These are phyloP conservation scores for Metschnikowia rubicola DNA, from an alignment of 805 yeast genomes.

Conservation along the genomic window DNA sequence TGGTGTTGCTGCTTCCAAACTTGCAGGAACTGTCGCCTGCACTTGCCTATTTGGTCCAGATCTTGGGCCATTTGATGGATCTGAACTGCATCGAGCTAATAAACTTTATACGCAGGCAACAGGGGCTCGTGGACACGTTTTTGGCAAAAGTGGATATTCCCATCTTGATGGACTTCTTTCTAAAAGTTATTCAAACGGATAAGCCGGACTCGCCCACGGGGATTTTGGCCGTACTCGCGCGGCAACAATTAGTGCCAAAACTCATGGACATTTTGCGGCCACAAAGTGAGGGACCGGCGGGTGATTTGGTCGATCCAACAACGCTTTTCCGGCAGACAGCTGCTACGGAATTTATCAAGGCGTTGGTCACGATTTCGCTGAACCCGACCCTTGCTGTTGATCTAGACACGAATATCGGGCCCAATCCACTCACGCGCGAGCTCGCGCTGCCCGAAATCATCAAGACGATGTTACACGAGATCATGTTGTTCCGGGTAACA, in stretches of 20 bases:
- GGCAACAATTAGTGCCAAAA: slow-evolving; percentile 69
- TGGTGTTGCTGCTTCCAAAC: slow-evolving; percentile 29
- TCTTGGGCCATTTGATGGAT: slow-evolving; percentile 83
- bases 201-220: slow-evolving; percentile 88
- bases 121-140: slow-evolving; percentile 72
- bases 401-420: slow-evolving; percentile 90
- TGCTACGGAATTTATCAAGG: slow-evolving; percentile 92
- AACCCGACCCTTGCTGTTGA: slow-evolving; percentile 68
- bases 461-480: slow-evolving; percentile 63
- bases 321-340: slow-evolving; percentile 70
- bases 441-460: slow-evolving; percentile 74
- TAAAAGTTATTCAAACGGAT: slow-evolving; percentile 89
- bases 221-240: slow-evolving; percentile 68
- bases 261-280: slow-evolving; percentile 65
- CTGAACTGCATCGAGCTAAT: slow-evolving; percentile 55
- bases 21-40: slow-evolving; percentile 37
- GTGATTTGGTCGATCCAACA: slow-evolving; percentile 26
- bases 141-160: slow-evolving; percentile 88
- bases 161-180: slow-evolving; percentile 86
- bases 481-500: slow-evolving; percentile 45
- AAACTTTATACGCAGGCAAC: slow-evolving; percentile 66
- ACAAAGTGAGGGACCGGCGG: slow-evolving; percentile 31
- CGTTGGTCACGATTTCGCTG: slow-evolving; percentile 89
- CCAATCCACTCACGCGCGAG: slow-evolving; percentile 89
- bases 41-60: slow-evolving; percentile 47